These are phyloP conservation scores for Zygoascus flipseniorum DNA, from an alignment of 805 yeast genomes.

Conservation along the genomic window DNA sequence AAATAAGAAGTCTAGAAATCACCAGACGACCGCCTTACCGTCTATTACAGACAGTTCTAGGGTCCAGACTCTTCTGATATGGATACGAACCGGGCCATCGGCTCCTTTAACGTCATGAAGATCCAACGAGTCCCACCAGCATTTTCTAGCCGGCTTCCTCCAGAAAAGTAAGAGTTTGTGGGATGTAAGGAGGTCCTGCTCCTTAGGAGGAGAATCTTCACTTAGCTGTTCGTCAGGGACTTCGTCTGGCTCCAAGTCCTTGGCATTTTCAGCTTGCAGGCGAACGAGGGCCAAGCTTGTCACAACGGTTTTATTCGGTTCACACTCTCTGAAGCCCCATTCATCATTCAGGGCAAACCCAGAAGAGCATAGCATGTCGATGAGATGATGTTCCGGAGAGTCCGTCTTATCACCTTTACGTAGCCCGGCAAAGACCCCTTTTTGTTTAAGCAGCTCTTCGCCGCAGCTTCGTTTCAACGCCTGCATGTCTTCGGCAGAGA, in stretches of 20 bases:
- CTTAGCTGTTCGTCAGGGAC: background rate
- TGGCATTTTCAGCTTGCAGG: slow-evolving; percentile 10
- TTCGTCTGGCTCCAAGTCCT: background rate
- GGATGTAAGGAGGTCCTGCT: slow-evolving; percentile 24
- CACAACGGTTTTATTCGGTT: slow-evolving; percentile 80
- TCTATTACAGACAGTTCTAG: slow-evolving; percentile 87
- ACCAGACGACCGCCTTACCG: slow-evolving; percentile 20
- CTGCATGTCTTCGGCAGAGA: slow-evolving; percentile 51
- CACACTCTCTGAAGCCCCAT: slow-evolving; percentile 90
- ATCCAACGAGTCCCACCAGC: slow-evolving; percentile 78
- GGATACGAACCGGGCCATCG: slow-evolving; percentile 50
- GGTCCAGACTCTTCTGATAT: slow-evolving; percentile 94
- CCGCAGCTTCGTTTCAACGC: slow-evolving; percentile 69
- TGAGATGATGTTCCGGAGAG: slow-evolving; percentile 88
- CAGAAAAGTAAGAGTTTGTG: slow-evolving; percentile 78
- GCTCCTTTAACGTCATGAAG: slow-evolving; percentile 28
- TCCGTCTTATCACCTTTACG: slow-evolving; percentile 26
- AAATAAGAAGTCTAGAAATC: background rate
- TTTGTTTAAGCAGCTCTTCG: slow-evolving; percentile 46
- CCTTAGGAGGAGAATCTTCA: background rate
- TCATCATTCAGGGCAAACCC: slow-evolving; percentile 59
- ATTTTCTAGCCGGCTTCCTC: slow-evolving; percentile 97
- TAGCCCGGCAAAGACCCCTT: slow-evolving; percentile 69
- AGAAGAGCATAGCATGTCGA: slow-evolving; percentile 89
- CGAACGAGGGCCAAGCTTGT: slow-evolving; percentile 72